Evolutionary conservation across 116 monocot species (phyloP).

Genomic region (Zostera marina): DNA sequence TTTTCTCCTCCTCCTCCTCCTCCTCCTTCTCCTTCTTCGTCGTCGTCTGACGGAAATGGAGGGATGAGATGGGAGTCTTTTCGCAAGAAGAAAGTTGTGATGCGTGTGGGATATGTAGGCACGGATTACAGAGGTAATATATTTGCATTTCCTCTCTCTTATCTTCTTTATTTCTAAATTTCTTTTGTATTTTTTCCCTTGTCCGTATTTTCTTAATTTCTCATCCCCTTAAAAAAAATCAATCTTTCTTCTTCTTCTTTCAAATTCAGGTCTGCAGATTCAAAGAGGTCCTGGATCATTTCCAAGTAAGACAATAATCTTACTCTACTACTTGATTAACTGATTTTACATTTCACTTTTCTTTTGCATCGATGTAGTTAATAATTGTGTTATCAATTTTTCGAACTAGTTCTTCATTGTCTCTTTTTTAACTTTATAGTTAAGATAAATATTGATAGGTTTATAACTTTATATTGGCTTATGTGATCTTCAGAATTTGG

Average conservation of each 20-base stretch:
- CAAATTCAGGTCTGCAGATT: conserved; percentile 58
- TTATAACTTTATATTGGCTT: no score
- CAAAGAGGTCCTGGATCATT: conserved; percentile 29
- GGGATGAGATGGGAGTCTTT: conserved; percentile 52
- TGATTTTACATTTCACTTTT: no score
- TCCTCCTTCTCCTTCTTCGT: not conserved
- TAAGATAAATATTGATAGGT: no score
- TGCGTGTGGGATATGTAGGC: conserved; percentile 90
- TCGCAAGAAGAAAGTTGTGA: conserved; percentile 90
- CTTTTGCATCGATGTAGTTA: no score
- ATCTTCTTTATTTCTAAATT: not conserved
- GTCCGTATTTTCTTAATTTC: conserved; percentile 2
- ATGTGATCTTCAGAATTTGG: not conserved
- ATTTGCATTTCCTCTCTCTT: not conserved
- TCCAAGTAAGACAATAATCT: conserved; percentile 36
- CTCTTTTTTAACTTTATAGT: no score
- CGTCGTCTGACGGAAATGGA: not conserved
- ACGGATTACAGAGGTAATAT: conserved; percentile 65
- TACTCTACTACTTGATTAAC: not conserved
- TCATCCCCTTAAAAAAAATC: not conserved
- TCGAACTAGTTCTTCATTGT: no score
- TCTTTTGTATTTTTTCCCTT: not conserved
- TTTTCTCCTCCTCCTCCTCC: conserved; percentile 2
- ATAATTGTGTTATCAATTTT: no score
- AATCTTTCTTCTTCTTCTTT: not conserved